Base-by-base conservation (phyloP, 306 rosid genomes). In the Purshia tridentata region DNA sequence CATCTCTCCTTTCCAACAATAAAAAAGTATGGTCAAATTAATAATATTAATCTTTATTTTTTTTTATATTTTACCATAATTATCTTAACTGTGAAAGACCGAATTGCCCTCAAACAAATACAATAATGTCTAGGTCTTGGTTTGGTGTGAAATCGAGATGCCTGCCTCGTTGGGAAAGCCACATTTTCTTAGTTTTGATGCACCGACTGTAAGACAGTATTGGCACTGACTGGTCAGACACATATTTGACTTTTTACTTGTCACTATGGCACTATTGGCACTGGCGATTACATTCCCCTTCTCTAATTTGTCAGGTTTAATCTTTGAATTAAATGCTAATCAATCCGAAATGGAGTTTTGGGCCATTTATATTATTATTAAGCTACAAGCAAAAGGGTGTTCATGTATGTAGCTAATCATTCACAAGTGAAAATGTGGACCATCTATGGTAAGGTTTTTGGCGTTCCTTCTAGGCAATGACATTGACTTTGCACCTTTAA, bases 201-300 rank as follows among this genome's bases (percentile, higher is more conserved):
- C 75, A 67, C 75, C 75, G 67, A 79, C 73, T 42, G 78, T 35
- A 77, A n/a, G n/a, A n/a, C n/a, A n/a, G n/a, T n/a, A n/a, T n/a
- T n/a, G n/a, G n/a, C n/a, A n/a, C n/a, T 29, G 35, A 29, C 35
- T 78, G 75, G 67, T 62, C 22, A 69, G 59, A 53, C 62, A 9
- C 73, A 51, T 58, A 77, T 64, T 72, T 67, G 83, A 78, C 76
- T 56, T 6, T 40, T 58, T 29, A 29, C 2, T 20, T n/a, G 42
- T 81, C 29, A 63, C 70, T 40, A 56, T 52, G 49, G 60, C 66
- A 29, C 20, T 15, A 15, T 50, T 49, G 57, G 35, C 13, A 6
- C 16, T 67, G 35, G 35, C 35, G 35, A 29, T 29, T 29, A 29
- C 35, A 29, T 29, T 29, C 35, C 35, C 35, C 35, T 3, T 29